These are phyloP conservation scores for Paracoccidioides lutzii DNA, from an alignment of 2,329 filamentous ascomycete species.

Conservation along the genomic window DNA sequence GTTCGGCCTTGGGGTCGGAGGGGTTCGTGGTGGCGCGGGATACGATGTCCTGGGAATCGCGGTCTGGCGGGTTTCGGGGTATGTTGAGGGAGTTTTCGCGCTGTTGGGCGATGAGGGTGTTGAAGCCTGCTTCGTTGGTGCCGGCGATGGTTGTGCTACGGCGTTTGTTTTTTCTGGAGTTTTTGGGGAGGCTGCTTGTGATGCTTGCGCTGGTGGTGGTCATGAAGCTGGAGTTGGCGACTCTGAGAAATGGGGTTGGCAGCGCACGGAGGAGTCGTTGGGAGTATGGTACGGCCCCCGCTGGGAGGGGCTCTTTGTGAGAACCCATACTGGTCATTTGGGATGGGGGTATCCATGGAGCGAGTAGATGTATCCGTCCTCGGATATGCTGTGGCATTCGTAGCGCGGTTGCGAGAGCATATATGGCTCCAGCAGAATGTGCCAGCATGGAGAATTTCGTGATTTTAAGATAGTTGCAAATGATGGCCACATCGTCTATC, in stretches of 20 bases:
- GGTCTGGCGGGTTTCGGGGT: constrained; percentile 11
- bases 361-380: constrained; percentile 83
- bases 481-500: constrained; percentile 71
- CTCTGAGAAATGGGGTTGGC: constrained; percentile 80
- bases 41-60: constrained; percentile 8
- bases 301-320: constrained; percentile 60
- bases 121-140: constrained; percentile 9
- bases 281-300: constrained; percentile 71
- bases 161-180: constrained; percentile 37
- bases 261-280: constrained; percentile 83
- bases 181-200: constrained; percentile 61
- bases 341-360: constrained; percentile 93
- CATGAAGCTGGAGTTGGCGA: constrained; percentile 93
- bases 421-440: constrained; percentile 95
- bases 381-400: constrained; percentile 94
- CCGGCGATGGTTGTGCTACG: constrained; percentile 7
- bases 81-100: constrained; percentile 11
- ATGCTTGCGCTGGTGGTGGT: constrained; percentile 78
- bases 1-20: constrained; percentile 11
- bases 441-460: constrained; percentile 93
- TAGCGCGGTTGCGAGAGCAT: constrained; percentile 84
- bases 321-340: constrained; percentile 73
- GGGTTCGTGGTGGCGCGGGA: constrained; percentile 8
- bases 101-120: constrained; percentile 14
- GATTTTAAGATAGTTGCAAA: constrained; percentile 83